Evolutionary conservation across 2,329 filamentous ascomycete genomes (phyloP).

Genomic region (Furcasterigmium furcatum): DNA sequence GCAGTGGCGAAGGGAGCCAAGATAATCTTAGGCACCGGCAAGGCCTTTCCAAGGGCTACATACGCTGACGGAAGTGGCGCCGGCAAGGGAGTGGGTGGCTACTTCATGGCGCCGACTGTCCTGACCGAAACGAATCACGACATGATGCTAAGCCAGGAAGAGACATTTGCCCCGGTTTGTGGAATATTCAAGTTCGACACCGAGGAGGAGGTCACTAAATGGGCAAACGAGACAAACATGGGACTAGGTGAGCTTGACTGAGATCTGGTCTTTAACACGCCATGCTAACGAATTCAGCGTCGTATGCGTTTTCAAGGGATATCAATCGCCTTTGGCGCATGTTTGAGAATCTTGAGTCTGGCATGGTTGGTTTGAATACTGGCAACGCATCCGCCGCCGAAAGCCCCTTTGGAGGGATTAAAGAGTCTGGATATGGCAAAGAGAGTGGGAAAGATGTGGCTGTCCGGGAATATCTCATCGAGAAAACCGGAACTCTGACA

Average conservation of each 20-base stretch:
- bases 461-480: conserved; percentile 41
- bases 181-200: conserved; percentile 68
- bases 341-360: conserved; percentile 53
- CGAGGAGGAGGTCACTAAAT: conserved; percentile 67
- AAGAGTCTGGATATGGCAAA: conserved; percentile 43
- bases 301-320: conserved; percentile 65
- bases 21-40: conserved; percentile 57
- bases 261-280: too few species aligned
- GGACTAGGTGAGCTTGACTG: too few species aligned
- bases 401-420: conserved; percentile 44
- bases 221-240: conserved; percentile 67
- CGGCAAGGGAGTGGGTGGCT: conserved; percentile 48
- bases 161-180: conserved; percentile 74
- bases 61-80: conserved; percentile 56
- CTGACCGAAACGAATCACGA: conserved; percentile 63
- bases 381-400: conserved; percentile 38
- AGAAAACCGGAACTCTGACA: conserved; percentile 41
- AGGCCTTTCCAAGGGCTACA: conserved; percentile 57
- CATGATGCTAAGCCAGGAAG: conserved; percentile 66
- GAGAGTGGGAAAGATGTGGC: conserved; percentile 45
- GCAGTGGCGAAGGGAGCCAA: conserved; percentile 61
- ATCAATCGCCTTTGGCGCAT: conserved; percentile 35
- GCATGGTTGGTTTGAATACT: conserved; percentile 57
- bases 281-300: too few species aligned
- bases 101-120: conserved; percentile 72